A percentile compares a stretch with the other conserved stretches of the same genome.
phyloP scores from a whole-genome alignment of 2,329 filamentous ascomycete genomes.

The Sordariomycetes sp. region DNA sequence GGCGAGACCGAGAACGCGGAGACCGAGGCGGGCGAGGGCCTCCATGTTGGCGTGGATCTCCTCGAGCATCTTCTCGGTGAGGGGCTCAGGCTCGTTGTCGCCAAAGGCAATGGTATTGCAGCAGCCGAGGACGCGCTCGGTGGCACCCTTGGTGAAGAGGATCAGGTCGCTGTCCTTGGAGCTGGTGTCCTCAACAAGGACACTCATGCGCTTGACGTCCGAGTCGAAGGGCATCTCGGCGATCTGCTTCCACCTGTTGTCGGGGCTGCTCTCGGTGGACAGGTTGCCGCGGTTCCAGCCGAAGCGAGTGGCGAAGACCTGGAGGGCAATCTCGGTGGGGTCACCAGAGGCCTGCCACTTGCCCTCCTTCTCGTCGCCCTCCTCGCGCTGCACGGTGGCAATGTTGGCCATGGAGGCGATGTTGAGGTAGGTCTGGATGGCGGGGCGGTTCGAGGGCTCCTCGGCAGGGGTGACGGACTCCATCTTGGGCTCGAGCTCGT shows the following conservation, averaged over 20 bases:
- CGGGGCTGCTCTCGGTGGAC: slow-evolving; percentile 30
- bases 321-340: slow-evolving; percentile 59
- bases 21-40: slow-evolving; percentile 45
- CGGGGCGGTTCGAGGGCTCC: slow-evolving; percentile 11
- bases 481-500: slow-evolving; percentile 23
- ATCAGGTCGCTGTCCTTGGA: slow-evolving; percentile 10
- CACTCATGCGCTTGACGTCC: slow-evolving; percentile 62
- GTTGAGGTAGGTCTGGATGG: slow-evolving; percentile 34
- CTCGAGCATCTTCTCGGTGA: slow-evolving; percentile 38
- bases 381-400: slow-evolving; percentile 32
- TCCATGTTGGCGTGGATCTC: slow-evolving; percentile 53
- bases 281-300: slow-evolving; percentile 41
- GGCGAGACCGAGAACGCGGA: slow-evolving; percentile 55
- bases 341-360: slow-evolving; percentile 49
- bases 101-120: slow-evolving; percentile 33
- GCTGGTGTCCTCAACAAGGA: slow-evolving; percentile 39
- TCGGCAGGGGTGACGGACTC: slow-evolving; percentile 13
- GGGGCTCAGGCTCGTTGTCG: slow-evolving; percentile 15
- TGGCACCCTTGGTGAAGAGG: slow-evolving; percentile 48
- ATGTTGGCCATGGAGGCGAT: slow-evolving; percentile 45
- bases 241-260: slow-evolving; percentile 35
- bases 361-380: slow-evolving; percentile 21
- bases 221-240: slow-evolving; percentile 61
- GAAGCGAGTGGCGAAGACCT: slow-evolving; percentile 58
- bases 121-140: slow-evolving; percentile 50